Conservation (phyloP, 768 basidiomycete species). For the Agrocybe chaxingu region DNA sequence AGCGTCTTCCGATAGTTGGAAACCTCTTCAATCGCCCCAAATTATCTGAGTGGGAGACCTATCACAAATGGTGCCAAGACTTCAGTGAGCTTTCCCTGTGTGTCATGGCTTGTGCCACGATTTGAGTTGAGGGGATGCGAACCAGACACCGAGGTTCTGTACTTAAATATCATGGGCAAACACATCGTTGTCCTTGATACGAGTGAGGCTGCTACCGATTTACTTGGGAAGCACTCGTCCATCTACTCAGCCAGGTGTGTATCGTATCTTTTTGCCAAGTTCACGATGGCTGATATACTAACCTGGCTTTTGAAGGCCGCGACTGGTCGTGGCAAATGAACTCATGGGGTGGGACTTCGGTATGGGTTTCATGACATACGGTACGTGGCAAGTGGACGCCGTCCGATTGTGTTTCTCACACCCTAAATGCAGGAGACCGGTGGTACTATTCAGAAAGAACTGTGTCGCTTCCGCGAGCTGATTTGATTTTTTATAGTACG, state of each 20-base stretch:
- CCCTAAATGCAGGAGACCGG: too few species aligned
- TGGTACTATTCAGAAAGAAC: too few species aligned
- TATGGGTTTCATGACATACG: constrained; percentile 16
- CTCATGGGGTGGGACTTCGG: constrained; percentile 22
- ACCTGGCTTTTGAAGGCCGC: constrained; percentile 7
- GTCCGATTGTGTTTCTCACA: too few species aligned
- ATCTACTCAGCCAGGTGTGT: constrained; percentile 33
- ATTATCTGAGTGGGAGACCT: constrained; percentile 19
- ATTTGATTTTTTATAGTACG: neutral
- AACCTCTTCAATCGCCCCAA: constrained; percentile 18
- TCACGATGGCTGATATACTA: too few species aligned
- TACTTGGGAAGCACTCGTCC: constrained; percentile 38
- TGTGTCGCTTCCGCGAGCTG: neutral
- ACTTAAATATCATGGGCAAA: constrained; percentile 23
- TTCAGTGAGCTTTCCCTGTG: constrained; percentile 7
- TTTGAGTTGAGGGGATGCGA: too few species aligned
- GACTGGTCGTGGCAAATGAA: constrained; percentile 20
- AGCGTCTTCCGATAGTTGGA: constrained; percentile 19
- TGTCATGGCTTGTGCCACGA: neutral
- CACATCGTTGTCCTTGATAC: constrained; percentile 32
- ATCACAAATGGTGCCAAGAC: constrained; percentile 19
- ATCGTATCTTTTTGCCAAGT: too few species aligned
- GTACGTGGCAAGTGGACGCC: neutral
- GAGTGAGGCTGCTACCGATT: constrained; percentile 32
- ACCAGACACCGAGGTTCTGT: constrained; percentile 26